These are phyloP conservation scores for Chlamydomonas eustigma DNA, from an alignment of 139 green algal genomes.

Conservation along the genomic window DNA sequence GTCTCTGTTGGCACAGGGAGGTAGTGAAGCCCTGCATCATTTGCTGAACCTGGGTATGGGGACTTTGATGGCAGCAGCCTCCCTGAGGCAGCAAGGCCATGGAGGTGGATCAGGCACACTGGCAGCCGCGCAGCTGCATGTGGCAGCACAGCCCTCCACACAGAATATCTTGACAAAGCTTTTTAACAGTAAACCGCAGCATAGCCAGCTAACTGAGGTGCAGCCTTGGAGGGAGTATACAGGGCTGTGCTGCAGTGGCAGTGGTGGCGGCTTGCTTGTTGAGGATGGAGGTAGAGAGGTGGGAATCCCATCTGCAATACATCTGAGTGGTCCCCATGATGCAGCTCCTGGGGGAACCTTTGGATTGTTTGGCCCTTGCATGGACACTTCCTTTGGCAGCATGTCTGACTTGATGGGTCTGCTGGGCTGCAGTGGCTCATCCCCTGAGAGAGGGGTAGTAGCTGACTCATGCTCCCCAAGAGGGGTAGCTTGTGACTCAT, in stretches of 20 bases:
- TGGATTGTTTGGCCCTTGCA: too few relatives aligned
- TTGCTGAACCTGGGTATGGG: neutral
- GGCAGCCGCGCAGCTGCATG: neutral
- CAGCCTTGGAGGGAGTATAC: neutral
- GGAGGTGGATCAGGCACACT: neutral
- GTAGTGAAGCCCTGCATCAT: neutral
- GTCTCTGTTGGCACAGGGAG: neutral
- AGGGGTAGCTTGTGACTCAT: too few relatives aligned
- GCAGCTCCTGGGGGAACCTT: neutral
- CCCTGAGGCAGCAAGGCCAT: neutral
- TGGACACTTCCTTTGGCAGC: too few relatives aligned
- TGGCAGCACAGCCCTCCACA: neutral
- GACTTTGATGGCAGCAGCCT: slow-evolving; percentile 3
- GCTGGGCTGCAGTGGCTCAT: neutral
- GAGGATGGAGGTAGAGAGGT: neutral
- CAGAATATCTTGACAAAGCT: neutral
- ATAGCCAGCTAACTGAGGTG: neutral
- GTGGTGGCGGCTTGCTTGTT: neutral
- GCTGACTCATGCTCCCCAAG: too few relatives aligned
- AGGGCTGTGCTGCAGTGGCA: neutral
- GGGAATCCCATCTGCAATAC: neutral
- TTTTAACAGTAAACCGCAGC: neutral
- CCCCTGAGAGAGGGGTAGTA: too few relatives aligned
- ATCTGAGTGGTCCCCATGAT: neutral
- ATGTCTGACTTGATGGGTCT: neutral